phyloP scores from a whole-genome alignment of 257 asterid genomes.

The Fraxinus anomala region DNA sequence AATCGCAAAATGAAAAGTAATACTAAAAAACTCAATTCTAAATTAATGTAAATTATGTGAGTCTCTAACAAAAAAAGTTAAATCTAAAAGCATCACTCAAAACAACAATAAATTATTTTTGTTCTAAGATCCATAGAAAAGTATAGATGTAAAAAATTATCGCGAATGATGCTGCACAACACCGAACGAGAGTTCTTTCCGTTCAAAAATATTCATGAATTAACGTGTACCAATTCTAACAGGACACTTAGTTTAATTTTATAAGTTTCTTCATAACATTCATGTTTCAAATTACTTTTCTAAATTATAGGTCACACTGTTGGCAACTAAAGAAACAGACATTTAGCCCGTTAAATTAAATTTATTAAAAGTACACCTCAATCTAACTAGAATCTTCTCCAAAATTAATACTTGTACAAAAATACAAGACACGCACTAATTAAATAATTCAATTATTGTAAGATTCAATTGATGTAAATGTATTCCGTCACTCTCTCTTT shows the following conservation, averaged over 20 bases:
- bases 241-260: background rate
- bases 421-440: background rate
- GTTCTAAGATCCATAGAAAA: too few species aligned
- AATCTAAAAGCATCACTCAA: too few species aligned
- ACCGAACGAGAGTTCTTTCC: background rate
- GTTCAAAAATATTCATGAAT: background rate
- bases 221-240: background rate
- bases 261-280: background rate
- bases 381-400: background rate
- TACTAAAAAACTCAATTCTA: background rate
- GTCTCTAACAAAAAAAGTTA: too few species aligned
- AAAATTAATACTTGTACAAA: background rate
- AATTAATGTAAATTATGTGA: too few species aligned
- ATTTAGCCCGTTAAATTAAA: background rate
- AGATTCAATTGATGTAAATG: background rate
- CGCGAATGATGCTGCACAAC: background rate
- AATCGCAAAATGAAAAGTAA: slow-evolving; percentile 53
- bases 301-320: too few species aligned
- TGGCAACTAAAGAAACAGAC: too few species aligned
- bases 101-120: too few species aligned
- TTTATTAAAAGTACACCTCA: background rate
- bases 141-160: background rate
- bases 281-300: too few species aligned
- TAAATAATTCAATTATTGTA: too few species aligned
- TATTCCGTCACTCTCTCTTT: background rate